Evolutionary conservation across 257 asterid genomes (phyloP), one percentile per base, ranked within the genome.

Genomic region (Solanum sparsipilum): DNA sequence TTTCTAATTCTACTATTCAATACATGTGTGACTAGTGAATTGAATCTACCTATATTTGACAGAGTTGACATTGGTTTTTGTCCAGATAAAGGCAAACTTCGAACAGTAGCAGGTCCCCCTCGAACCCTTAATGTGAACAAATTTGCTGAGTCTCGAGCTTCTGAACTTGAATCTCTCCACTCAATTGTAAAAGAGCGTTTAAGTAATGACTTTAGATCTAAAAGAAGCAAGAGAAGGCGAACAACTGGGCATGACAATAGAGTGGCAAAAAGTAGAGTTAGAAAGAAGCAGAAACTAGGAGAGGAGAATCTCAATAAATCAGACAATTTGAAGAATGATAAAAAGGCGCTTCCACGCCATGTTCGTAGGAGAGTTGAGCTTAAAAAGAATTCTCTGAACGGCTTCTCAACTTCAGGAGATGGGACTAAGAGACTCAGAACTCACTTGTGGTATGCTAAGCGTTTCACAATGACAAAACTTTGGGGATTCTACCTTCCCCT

Each of bases 361-460:
- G 88, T 90, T 89, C 94, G 95, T 65, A 91, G 99, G 88, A 95
- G 91, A 75, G 83, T 84, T 87, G 98, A 97, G 89, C 93, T 97
- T 76, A 94, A 90, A 90, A 91, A 90, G 93, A 95, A 97, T 84
- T 91, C 89, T 11, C 73, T 83, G 39, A 85, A 89, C 89, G 98
- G 98, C 32, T 96, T 92, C 92, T 88, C 91, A 88, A 92, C 93
- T 71, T 93, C 98, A 6, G 96, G 98, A 81, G 98, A 95, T 90
- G 98, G 99, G 86, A 94, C 94, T 44, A 96, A 94, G 93, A 93
- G 98, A 88, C 89, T 95, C 86, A 92, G 96, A 92, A 96, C 99
- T 18, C 99, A 97, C 90, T 90, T 96, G 44, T 97, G 99, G 99
- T 98, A 94, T 91, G 99, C 99, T 4, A 97, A 96, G 88, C 94